Base-by-base conservation (phyloP, 202 grass and related monocot genomes). In the Tripidium arundinaceum region DNA sequence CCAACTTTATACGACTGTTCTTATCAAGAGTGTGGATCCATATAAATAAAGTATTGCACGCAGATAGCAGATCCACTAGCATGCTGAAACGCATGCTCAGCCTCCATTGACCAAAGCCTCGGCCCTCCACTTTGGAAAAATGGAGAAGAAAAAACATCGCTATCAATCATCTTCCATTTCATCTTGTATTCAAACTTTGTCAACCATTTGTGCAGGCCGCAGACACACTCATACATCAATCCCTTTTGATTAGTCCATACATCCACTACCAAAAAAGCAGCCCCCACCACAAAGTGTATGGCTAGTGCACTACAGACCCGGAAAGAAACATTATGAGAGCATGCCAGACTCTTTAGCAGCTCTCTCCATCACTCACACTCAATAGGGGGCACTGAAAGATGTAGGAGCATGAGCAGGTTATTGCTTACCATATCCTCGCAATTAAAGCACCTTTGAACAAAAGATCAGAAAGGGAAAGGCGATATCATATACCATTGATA, bases 191-290 rank as follows among this genome's bases (percentile, higher is more conserved):
- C 85, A 86, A 73, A 66, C 91, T 90, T 86, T 58, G 88, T 91
- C 92, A 91, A 90, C 87, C 79, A 86, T 93, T 81, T 91, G 87
- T 78, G 84, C 70, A 68, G 78, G 74, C 85, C 78, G 73, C 73
- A 82, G 73, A 82, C 79, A 90, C 73, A 91, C 69, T 21, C 85
- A 85, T 89, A 79, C 74, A 90, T 79, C 84, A 82, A 73, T 81
- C 91, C 77, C 83, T 87, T 97, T 94, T 85, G 83, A 91, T 92
- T 87, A 94, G 86, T 79, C 86, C 86, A 83, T 88, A 89, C 81
- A 88, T 85, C 87, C 77, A 90, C 97, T 87, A 94, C 81, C 71
- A 19, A 15, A 90, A 94, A 90, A 90, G 87, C 60, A 87, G 85
- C 26, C 80, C 88, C 88, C 97, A 88, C 90, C 92, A 91, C 85